Evolutionary conservation across 345 rosid species (phyloP), one percentile per base, ranked within the genome.

Genomic region (Salix suchowensis): DNA sequence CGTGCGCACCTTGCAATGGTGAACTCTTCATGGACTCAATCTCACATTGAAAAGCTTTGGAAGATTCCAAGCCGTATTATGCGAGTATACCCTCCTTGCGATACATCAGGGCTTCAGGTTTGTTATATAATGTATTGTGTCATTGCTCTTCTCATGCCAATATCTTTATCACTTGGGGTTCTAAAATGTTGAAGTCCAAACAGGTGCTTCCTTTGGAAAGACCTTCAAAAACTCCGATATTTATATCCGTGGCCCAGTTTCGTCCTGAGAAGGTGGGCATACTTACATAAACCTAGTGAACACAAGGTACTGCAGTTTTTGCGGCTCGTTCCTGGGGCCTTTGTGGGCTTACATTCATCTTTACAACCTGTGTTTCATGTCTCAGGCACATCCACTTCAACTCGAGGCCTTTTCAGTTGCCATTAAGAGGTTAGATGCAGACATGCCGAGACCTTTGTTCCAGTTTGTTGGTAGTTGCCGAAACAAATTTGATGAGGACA

Each of bases 191-290:
- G 7, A n/a, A 19, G 44, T 34, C 34, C 65, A 66, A 71, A 74
- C 87, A 96, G 99, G 87, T 36, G 1, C 90, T 93, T 85, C 90
- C 99, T 75, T 80, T 92, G 83, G 89, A 91, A 86, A 85, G 98
- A 83, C 78, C 91, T 12, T 75, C 80, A n/a, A 79, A 83, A 79
- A 77, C 76, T 62, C 98, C 98, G 10, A 77, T 75, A 34, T 82
- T 96, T 65, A 90, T 96, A 77, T 96, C 97, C 0, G 94, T 96
- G 68, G 96, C 98, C 39, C 99, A 96, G 71, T 96, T 96, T 86
- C 98, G 98, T 80, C 99, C 98, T 65, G 99, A 96, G 94, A 96
- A 96, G 99, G 99, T 96, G 88, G 80, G 90, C 69, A 86, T 74
- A 67, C 77, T 83, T 83, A 42, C 65, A 67, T 78, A 71, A 81